These are phyloP conservation scores for Fraxinus greggii DNA, from an alignment of 305 asterid species.

Conservation along the genomic window DNA sequence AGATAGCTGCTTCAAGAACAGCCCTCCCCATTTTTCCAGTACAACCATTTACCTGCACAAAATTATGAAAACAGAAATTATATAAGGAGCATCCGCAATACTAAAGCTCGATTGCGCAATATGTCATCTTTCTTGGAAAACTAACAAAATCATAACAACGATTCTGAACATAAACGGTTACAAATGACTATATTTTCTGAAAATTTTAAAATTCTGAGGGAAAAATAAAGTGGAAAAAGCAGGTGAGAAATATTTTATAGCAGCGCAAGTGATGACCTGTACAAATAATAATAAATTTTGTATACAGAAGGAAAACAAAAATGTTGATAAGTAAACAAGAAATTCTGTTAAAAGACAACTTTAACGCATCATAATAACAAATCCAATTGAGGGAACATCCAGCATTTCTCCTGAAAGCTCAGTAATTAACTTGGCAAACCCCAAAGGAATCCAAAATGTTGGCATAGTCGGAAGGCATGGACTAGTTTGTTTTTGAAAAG, in stretches of 20 bases:
- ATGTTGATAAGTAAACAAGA: neutral
- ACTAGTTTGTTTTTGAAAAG: neutral
- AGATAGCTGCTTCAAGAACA: slow-evolving; percentile 81
- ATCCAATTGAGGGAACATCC: neutral
- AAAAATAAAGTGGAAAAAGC: neutral
- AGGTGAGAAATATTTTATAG: neutral
- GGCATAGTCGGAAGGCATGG: neutral
- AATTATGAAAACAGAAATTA: neutral
- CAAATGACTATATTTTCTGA: neutral
- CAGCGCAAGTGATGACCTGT: neutral
- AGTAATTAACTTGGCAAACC: neutral
- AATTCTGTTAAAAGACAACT: neutral
- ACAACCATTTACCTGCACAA: slow-evolving; percentile 76
- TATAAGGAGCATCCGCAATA: neutral
- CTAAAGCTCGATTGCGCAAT: neutral
- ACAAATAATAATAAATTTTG: neutral
- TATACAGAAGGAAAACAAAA: neutral
- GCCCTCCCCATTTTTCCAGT: slow-evolving; percentile 95
- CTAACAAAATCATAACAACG: neutral
- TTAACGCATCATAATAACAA: neutral
- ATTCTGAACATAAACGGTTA: neutral
- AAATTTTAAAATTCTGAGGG: neutral
- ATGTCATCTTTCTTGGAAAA: neutral
- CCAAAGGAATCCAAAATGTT: neutral
- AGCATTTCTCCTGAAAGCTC: neutral